Conservation (phyloP, 1,284 basidiomycete species). For the Cryptococcus hybrid region DNA sequence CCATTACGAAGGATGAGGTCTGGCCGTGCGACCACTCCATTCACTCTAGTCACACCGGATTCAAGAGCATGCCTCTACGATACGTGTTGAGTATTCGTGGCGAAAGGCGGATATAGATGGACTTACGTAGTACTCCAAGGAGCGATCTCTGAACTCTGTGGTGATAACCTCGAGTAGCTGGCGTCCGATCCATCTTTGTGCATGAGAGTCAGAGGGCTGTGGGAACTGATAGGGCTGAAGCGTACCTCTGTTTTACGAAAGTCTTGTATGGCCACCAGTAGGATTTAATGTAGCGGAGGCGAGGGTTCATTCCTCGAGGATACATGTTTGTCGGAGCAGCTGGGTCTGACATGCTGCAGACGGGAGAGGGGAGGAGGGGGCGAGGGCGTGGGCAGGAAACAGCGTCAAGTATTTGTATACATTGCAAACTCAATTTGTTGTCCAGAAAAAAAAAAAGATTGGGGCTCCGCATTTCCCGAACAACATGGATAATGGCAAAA, state of each 20-base stretch:
- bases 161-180: slow-evolving; percentile 71
- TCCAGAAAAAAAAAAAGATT: too few species aligned
- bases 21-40: slow-evolving; percentile 76
- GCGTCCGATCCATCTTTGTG: slow-evolving; percentile 41
- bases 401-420: too few species aligned
- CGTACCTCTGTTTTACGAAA: slow-evolving; percentile 84
- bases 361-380: too few species aligned
- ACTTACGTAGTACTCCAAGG: slow-evolving; percentile 88
- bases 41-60: slow-evolving; percentile 92
- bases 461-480: too few species aligned
- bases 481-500: not conserved
- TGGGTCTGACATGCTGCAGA: too few species aligned
- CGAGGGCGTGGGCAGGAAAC: too few species aligned
- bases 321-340: not conserved
- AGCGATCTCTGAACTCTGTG: slow-evolving; percentile 85
- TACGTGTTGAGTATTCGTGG: not conserved
- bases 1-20: slow-evolving; percentile 80
- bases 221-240: not conserved
- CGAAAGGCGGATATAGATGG: not conserved
- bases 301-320: slow-evolving; percentile 43
- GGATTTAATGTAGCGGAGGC: slow-evolving; percentile 50
- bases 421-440: too few species aligned
- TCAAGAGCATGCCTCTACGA: slow-evolving; percentile 80
- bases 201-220: not conserved
- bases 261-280: slow-evolving; percentile 66